Conservation (phyloP, 2,329 filamentous ascomycete species). For the Tolypocladium ovalisporum region DNA sequence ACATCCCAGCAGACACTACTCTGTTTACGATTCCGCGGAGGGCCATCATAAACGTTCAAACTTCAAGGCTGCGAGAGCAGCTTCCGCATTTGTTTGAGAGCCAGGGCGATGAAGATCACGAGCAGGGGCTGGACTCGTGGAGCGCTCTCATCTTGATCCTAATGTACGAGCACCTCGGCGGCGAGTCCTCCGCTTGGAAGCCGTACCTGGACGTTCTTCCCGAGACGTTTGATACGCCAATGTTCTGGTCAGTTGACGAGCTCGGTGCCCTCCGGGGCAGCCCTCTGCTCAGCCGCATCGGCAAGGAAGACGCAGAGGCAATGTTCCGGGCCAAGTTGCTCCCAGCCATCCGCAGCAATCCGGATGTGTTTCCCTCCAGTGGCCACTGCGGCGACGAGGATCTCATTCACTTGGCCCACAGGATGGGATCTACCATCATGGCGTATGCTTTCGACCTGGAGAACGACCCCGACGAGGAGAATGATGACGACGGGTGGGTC, state of each 20-base stretch:
- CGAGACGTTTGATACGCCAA: constrained; percentile 64
- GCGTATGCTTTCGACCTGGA: constrained; percentile 82
- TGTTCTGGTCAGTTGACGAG: constrained; percentile 75
- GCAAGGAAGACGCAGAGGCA: constrained; percentile 58
- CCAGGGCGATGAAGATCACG: constrained; percentile 21
- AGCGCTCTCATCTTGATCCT: constrained; percentile 61
- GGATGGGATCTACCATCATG: constrained; percentile 85
- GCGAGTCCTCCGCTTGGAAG: constrained; percentile 55
- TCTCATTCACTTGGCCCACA: constrained; percentile 50
- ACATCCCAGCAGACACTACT: constrained; percentile 63
- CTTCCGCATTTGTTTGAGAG: constrained; percentile 42
- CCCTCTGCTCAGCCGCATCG: constrained; percentile 66
- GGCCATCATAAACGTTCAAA: constrained; percentile 61
- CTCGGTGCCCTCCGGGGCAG: constrained; percentile 65
- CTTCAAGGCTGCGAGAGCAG: constrained; percentile 52
- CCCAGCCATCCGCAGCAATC: constrained; percentile 35
- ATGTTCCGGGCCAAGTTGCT: constrained; percentile 51
- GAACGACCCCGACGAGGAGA: constrained; percentile 41
- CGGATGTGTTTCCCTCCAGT: constrained; percentile 29
- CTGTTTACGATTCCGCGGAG: constrained; percentile 71
- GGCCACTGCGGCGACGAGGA: constrained; percentile 28
- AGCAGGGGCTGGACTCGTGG: constrained; percentile 39
- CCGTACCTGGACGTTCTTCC: constrained; percentile 72
- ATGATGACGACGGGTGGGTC: constrained; percentile 55
- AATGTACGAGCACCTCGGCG: constrained; percentile 62